These are phyloP conservation scores for Datura wrightii DNA, from an alignment of 257 asterid genomes.

Conservation along the genomic window DNA sequence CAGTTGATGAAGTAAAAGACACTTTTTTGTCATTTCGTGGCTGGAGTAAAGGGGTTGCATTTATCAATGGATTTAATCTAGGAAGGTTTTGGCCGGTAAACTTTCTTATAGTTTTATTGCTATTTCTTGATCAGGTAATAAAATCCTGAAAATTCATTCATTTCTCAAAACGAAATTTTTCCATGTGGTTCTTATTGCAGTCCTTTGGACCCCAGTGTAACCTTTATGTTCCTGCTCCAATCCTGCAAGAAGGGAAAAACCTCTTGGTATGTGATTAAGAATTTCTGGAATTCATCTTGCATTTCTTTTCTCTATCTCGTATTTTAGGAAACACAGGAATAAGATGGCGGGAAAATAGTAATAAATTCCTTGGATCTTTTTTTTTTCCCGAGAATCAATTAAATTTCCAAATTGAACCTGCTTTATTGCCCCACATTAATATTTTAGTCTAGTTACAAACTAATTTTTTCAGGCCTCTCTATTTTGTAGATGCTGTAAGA, in stretches of 20 bases:
- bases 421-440: neutral
- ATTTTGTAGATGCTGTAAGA: neutral
- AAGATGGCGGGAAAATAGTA: neutral
- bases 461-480: conserved; percentile 1
- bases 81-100: conserved; percentile 98
- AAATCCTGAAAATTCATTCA: neutral
- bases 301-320: neutral
- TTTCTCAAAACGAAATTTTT: conserved; percentile 27
- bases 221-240: conserved; percentile 88
- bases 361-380: neutral
- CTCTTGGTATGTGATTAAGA: conserved; percentile 59
- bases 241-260: conserved; percentile 74
- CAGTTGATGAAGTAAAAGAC: conserved; percentile 61
- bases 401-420: conserved; percentile 15
- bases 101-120: neutral
- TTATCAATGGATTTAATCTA: conserved; percentile 68
- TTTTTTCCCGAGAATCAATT: neutral
- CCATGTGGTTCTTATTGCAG: conserved; percentile 53
- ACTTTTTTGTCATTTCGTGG: conserved; percentile 81
- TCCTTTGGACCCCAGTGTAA: conserved; percentile 90
- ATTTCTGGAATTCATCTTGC: neutral
- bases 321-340: neutral
- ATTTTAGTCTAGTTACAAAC: neutral
- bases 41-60: conserved; percentile 92
- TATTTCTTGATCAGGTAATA: conserved; percentile 4